Percentiles rank a stretch among this genome's conserved stretches.
Evolutionary conservation across 345 rosid genomes (phyloP).

Genomic region (Ceriops decandra): DNA sequence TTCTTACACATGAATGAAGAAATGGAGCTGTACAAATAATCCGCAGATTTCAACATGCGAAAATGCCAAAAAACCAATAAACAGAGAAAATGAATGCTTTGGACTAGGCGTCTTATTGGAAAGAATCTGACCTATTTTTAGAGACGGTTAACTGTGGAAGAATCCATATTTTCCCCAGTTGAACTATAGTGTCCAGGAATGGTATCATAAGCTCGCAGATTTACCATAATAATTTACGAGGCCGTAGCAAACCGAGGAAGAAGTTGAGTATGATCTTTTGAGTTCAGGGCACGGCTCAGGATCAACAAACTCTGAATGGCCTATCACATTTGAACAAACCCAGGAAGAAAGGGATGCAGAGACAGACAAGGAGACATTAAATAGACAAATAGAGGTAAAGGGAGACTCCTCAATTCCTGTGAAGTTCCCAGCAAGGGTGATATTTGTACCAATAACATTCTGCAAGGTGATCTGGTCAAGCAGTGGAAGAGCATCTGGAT

Average conservation of each 20-base stretch:
- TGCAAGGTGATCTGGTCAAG: conserved; percentile 43
- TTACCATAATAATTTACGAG: conserved; percentile 26
- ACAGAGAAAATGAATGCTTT: conserved; percentile 31
- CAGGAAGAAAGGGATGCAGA: conserved; percentile 40
- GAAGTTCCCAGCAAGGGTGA: conserved; percentile 62
- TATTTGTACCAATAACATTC: conserved; percentile 53
- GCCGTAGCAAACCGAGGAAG: conserved; percentile 37
- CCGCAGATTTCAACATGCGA: conserved; percentile 34
- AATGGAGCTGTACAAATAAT: conserved; percentile 72
- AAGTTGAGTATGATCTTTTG: conserved; percentile 19
- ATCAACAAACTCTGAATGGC: conserved; percentile 63
- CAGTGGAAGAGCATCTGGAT: conserved; percentile 64
- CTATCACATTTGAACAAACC: conserved; percentile 68
- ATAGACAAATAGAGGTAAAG: conserved; percentile 62
- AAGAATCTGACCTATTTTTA: conserved; percentile 41
- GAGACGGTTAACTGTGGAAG: conserved; percentile 24
- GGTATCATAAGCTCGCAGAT: conserved; percentile 44
- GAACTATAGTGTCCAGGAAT: conserved; percentile 22
- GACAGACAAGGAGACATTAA: conserved; percentile 49
- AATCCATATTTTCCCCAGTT: conserved; percentile 13
- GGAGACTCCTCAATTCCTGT: conserved; percentile 69
- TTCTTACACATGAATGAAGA: conserved; percentile 83
- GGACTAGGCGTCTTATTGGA: conserved; percentile 40
- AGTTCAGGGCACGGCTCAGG: conserved; percentile 73
- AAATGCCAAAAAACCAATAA: conserved; percentile 20